A percentile compares a stretch with the other conserved stretches of the same genome.
Conservation (phyloP, 371 early-diverging fungal species). For the Rhizomucor pusillus region DNA sequence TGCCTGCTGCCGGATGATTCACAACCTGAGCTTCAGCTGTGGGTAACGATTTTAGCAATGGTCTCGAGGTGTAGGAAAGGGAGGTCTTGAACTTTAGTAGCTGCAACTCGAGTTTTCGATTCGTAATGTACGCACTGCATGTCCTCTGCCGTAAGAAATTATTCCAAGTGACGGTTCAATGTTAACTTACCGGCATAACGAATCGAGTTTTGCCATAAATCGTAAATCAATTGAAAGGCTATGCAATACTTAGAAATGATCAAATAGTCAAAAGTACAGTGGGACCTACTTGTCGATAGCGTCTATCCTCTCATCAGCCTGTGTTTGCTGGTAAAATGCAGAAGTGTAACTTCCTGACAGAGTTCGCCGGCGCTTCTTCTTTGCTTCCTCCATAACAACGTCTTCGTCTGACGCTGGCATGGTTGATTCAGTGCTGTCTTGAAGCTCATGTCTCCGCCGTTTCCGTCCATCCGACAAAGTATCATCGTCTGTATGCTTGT, state of each 20-base stretch:
- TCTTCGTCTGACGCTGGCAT: conserved; percentile 1
- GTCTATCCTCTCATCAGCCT: conserved; percentile 2
- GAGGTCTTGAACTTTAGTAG: conserved; percentile 25
- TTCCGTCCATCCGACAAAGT: not conserved
- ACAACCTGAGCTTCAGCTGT: conserved; percentile 29
- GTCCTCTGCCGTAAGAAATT: not conserved
- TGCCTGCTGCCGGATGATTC: conserved; percentile 41
- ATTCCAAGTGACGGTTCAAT: no score
- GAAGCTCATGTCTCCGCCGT: not conserved
- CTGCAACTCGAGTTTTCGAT: conserved; percentile 43
- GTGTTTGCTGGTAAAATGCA: not conserved
- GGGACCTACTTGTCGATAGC: conserved; percentile 27
- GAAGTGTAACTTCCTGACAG: conserved; percentile 1
- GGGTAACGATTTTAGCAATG: conserved; percentile 36
- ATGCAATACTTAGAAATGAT: not conserved
- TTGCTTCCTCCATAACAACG: not conserved
- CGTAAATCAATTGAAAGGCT: conserved; percentile 42
- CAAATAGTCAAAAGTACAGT: not conserved
- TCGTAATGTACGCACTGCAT: conserved; percentile 41
- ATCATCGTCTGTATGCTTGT: not conserved
- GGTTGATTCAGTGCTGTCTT: conserved; percentile 2
- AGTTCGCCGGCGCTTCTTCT: conserved; percentile 15
- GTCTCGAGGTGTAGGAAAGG: conserved; percentile 27
- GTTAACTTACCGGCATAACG: conserved; percentile 32
- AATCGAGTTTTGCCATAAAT: conserved; percentile 47